phyloP scores from a whole-genome alignment of 1,284 basidiomycete genomes.

The Sporisorium sorghi region DNA sequence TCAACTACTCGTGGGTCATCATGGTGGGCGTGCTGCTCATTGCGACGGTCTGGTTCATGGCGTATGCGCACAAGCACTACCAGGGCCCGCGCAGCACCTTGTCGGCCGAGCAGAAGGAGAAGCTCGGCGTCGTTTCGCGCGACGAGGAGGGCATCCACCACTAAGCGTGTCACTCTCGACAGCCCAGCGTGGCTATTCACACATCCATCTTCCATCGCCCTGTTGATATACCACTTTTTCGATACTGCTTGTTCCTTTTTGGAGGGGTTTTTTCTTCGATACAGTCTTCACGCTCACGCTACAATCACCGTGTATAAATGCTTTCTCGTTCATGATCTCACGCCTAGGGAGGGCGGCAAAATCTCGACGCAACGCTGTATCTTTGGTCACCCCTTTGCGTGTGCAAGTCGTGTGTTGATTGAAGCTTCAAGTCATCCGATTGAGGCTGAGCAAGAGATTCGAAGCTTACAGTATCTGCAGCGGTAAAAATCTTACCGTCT shows the following conservation, averaged over 20 bases:
- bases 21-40: constrained; percentile 70
- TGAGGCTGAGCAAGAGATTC: no score
- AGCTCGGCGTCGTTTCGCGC: constrained; percentile 57
- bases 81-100: constrained; percentile 69
- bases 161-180: no score
- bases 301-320: constrained; percentile 9
- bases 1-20: constrained; percentile 68
- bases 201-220: constrained; percentile 1
- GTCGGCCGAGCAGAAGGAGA: constrained; percentile 52
- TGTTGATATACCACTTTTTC: constrained; percentile 21
- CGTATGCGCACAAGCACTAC: constrained; percentile 71
- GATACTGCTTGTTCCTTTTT: background rate
- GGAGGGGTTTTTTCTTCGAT: constrained; percentile 1
- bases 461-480: no score
- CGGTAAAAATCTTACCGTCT: no score
- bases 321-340: constrained; percentile 13
- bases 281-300: constrained; percentile 16
- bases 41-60: constrained; percentile 70
- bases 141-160: constrained; percentile 49
- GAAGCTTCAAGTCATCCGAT: background rate
- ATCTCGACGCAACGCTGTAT: constrained; percentile 8
- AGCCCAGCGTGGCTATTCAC: background rate
- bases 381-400: background rate
- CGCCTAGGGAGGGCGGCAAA: background rate
- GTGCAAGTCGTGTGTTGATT: background rate